These are phyloP conservation scores for Rhizopus sp. DNA, from an alignment of 371 early-diverging fungal species.

Conservation along the genomic window DNA sequence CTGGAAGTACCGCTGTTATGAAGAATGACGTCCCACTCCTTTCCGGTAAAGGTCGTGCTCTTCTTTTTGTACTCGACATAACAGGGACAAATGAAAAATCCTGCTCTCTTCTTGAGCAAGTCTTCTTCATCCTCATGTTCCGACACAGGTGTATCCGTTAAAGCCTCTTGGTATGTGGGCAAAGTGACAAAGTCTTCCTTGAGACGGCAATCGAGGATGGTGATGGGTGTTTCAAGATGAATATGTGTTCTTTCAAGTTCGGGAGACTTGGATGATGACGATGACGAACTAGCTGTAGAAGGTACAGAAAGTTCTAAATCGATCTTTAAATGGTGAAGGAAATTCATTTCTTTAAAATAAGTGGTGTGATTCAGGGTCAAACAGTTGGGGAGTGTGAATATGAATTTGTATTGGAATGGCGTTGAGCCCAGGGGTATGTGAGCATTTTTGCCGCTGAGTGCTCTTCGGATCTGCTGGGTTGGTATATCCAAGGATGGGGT, in stretches of 20 bases:
- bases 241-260: conserved; percentile 19
- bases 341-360: conserved; percentile 38
- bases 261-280: neutral
- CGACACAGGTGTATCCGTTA: conserved; percentile 24
- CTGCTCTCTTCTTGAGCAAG: conserved; percentile 13
- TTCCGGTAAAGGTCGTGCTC: conserved; percentile 19
- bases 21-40: conserved; percentile 35
- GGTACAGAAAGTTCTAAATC: conserved; percentile 38
- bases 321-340: conserved; percentile 41
- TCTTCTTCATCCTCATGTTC: conserved; percentile 28
- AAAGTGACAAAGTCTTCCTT: conserved; percentile 44
- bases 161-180: conserved; percentile 46
- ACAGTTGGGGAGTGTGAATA: conserved; percentile 48
- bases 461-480: conserved; percentile 27
- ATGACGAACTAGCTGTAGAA: neutral
- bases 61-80: conserved; percentile 48
- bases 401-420: conserved; percentile 44
- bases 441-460: conserved; percentile 42
- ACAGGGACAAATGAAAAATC: conserved; percentile 48
- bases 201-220: conserved; percentile 48
- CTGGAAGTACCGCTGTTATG: conserved; percentile 16
- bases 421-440: conserved; percentile 37
- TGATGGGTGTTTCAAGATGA: conserved; percentile 47
- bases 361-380: conserved; percentile 46
- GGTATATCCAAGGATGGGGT: conserved; percentile 29